Evolutionary conservation across 2,329 filamentous ascomycete species (phyloP), one percentile per base, ranked within the genome.

Genomic region (Tolypocladium album): DNA sequence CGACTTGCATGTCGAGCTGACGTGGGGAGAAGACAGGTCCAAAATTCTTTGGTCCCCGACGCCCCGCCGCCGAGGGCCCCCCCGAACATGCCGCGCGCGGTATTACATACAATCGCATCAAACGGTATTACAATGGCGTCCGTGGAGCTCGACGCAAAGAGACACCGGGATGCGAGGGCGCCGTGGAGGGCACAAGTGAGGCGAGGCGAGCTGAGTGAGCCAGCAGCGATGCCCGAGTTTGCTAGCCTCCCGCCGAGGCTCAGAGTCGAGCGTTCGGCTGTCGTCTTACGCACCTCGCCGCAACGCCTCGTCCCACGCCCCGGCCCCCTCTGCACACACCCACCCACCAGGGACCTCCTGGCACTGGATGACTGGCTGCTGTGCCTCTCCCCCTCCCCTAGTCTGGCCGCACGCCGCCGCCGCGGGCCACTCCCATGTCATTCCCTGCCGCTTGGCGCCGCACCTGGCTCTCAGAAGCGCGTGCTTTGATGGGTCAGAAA

Each of bases 271-370:
- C 47, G 39, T 58, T 57, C 61, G 57, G 59, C 55, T 57, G 38
- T 59, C 61, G 57, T 59, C 59, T 62, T 56, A 62, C 61, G 38
- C 58, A 61, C 60, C 58, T 56, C 45, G 56, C 31, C 27, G 38
- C 47, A 59, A 15, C 22, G 27, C 50, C 31, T 43, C 17, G 42
- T 47, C 47, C 34, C 40, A 39, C 24, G 27, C 36, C 55, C 59
- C 45, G 56, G 52, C 56, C 31, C 11, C 42, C 12, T n/a, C 59
- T 57, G 60, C 57, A 40, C 57, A 57, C 60, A 57, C 60, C 60
- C 60, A 61, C 27, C 60, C 57, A 36, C 38, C 40, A n/a, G 40
- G 20, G 4, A 12, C n/a, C 20, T 38, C 36, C 34, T 36, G 17
- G 31, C 38, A 3, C 27, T 31, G 27, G 27, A 31, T 31, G 34